Conservation (phyloP, 306 rosid species). For the Geum urbanum region DNA sequence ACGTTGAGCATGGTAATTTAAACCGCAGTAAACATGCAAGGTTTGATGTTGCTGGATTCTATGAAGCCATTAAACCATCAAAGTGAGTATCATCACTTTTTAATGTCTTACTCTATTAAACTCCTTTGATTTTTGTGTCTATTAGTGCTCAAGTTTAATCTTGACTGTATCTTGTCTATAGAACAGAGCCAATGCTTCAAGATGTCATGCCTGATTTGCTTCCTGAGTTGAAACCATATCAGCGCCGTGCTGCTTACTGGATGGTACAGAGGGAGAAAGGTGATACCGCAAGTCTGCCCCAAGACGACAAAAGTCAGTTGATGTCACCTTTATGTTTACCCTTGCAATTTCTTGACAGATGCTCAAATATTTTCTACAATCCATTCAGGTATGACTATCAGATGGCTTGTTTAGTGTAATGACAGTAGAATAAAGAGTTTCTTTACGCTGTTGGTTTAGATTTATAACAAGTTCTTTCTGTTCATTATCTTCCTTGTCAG, state of each 20-base stretch:
- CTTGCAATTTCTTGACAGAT: slow-evolving; percentile 58
- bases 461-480: neutral
- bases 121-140: neutral
- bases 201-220: slow-evolving; percentile 72
- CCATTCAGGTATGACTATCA: slow-evolving; percentile 71
- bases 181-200: slow-evolving; percentile 69
- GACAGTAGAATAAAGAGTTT: neutral
- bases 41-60: slow-evolving; percentile 71
- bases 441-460: slow-evolving; percentile 13
- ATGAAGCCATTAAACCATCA: slow-evolving; percentile 90
- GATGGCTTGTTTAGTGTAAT: slow-evolving; percentile 13
- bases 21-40: slow-evolving; percentile 34
- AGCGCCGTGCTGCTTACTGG: slow-evolving; percentile 92
- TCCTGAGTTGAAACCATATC: slow-evolving; percentile 88
- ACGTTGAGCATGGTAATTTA: slow-evolving; percentile 32
- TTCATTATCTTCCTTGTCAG: slow-evolving; percentile 14
- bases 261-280: slow-evolving; percentile 80
- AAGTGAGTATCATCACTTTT: slow-evolving; percentile 57
- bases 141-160: slow-evolving; percentile 20
- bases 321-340: slow-evolving; percentile 76
- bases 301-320: slow-evolving; percentile 42
- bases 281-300: slow-evolving; percentile 36
- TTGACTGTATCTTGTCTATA: slow-evolving; percentile 37
- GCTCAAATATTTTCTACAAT: slow-evolving; percentile 71
- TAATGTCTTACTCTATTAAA: slow-evolving; percentile 10